Conservation (phyloP, 78 protist genomes). For the Tieghemostelium lacteum region DNA sequence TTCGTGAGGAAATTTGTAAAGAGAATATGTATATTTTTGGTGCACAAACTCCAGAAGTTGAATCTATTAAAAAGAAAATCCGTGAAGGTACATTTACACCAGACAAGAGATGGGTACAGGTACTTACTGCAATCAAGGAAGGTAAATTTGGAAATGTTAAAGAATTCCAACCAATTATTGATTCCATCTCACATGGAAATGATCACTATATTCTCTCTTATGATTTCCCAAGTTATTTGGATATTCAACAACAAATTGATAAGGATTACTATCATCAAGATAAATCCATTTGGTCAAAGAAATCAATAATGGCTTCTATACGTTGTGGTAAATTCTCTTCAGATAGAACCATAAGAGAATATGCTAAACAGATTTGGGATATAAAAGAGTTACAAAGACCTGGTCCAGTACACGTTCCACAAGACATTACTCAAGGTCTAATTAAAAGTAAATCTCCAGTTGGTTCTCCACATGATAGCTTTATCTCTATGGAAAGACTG, state of each 20-base stretch:
- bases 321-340: slow-evolving; percentile 90
- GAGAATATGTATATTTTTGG: slow-evolving; percentile 92
- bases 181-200: slow-evolving; percentile 42
- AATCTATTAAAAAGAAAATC: slow-evolving; percentile 3
- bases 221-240: slow-evolving; percentile 81
- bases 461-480: slow-evolving; percentile 20
- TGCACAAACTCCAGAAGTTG: slow-evolving; percentile 45
- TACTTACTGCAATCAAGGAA: slow-evolving; percentile 77
- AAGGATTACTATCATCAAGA: slow-evolving; percentile 60
- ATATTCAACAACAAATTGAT: slow-evolving; percentile 35
- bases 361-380: slow-evolving; percentile 95
- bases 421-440: neutral
- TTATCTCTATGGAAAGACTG: slow-evolving; percentile 54
- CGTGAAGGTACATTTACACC: slow-evolving; percentile 49
- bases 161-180: slow-evolving; percentile 67
- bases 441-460: neutral
- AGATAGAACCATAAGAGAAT: slow-evolving; percentile 95
- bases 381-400: slow-evolving; percentile 61
- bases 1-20: slow-evolving; percentile 87
- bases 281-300: slow-evolving; percentile 54
- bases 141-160: slow-evolving; percentile 81
- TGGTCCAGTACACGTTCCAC: slow-evolving; percentile 59
- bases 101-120: slow-evolving; percentile 66
- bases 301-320: slow-evolving; percentile 59
- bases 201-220: slow-evolving; percentile 84